Percentiles rank a stretch among this genome's conserved stretches.
These are phyloP conservation scores for Suhomyces ambrosiae DNA, from an alignment of 1,139 yeast genomes.

Conservation along the genomic window DNA sequence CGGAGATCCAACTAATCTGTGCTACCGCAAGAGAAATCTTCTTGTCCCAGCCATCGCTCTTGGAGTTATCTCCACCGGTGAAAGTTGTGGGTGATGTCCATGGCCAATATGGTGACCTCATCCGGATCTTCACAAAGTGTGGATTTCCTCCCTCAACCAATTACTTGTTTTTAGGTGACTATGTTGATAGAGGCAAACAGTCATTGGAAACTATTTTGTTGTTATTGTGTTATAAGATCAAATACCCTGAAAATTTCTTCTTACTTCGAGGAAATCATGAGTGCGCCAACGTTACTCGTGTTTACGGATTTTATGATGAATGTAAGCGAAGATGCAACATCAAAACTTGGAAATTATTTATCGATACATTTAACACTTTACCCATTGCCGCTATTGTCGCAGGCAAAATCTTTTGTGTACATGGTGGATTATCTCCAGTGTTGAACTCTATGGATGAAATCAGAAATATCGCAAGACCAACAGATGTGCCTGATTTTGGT, in stretches of 20 bases:
- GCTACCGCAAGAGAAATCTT: constrained; percentile 86
- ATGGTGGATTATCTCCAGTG: constrained; percentile 94
- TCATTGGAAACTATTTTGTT: constrained; percentile 86
- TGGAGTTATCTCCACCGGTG: constrained; percentile 92
- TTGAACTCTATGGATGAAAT: constrained; percentile 90
- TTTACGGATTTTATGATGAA: constrained; percentile 96
- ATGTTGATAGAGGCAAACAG: constrained; percentile 96
- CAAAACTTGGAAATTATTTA: constrained; percentile 90
- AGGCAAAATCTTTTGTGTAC: constrained; percentile 94
- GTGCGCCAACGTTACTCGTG: constrained; percentile 93
- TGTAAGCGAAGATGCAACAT: constrained; percentile 86
- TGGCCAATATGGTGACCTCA: constrained; percentile 91
- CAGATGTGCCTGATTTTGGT: constrained; percentile 97
- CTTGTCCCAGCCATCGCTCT: constrained; percentile 81
- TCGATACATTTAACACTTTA: constrained; percentile 90
- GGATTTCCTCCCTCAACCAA: constrained; percentile 98
- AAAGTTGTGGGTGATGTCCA: constrained; percentile 98
- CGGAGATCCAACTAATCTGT: constrained; percentile 86
- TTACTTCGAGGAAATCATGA: constrained; percentile 93
- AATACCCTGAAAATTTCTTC: constrained; percentile 95
- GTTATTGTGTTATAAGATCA: constrained; percentile 86
- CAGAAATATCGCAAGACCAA: constrained; percentile 87
- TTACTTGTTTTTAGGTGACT: constrained; percentile 90
- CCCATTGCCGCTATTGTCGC: constrained; percentile 97
- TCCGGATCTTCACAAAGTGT: constrained; percentile 89